phyloP scores from a whole-genome alignment of 2,329 filamentous ascomycete species.

The Aspergillus piperis region DNA sequence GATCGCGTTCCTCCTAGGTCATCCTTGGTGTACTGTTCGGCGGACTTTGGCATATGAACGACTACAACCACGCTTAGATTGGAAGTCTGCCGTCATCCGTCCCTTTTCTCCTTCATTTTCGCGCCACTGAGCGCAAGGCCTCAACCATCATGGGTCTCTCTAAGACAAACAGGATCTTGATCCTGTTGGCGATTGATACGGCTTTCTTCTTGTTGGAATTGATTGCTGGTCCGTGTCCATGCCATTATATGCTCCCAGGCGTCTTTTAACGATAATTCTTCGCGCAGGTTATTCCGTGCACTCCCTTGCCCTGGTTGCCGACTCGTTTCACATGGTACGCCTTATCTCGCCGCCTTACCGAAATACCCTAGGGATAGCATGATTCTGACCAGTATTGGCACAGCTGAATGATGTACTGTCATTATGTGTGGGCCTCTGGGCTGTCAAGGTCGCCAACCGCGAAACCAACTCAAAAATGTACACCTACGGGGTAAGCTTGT shows the following conservation, averaged over 20 bases:
- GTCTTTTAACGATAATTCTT: slow-evolving; percentile 20
- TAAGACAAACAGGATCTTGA: slow-evolving; percentile 87
- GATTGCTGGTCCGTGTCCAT: slow-evolving; percentile 59
- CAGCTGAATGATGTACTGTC: slow-evolving; percentile 97
- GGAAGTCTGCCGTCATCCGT: not conserved
- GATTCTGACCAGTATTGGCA: not conserved
- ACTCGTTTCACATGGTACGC: slow-evolving; percentile 95
- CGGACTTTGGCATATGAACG: not conserved
- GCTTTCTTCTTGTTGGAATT: slow-evolving; percentile 90
- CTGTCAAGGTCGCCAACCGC: slow-evolving; percentile 83
- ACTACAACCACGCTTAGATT: not conserved
- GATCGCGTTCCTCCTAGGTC: not conserved
- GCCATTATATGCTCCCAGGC: not conserved
- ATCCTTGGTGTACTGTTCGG: not conserved
- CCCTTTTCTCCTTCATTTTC: slow-evolving; percentile 17
- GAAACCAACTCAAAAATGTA: slow-evolving; percentile 82
- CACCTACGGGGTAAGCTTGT: slow-evolving; percentile 78
- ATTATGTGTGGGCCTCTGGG: slow-evolving; percentile 88
- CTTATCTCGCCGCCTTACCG: not conserved
- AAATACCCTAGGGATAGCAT: not conserved
- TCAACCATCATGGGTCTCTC: slow-evolving; percentile 72
- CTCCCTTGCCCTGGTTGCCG: slow-evolving; percentile 89
- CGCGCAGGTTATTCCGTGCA: slow-evolving; percentile 72
- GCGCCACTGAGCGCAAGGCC: slow-evolving; percentile 24
- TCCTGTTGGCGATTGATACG: slow-evolving; percentile 88